Conservation (phyloP, 2,329 filamentous ascomycete genomes). For the Xylaria sp. region DNA sequence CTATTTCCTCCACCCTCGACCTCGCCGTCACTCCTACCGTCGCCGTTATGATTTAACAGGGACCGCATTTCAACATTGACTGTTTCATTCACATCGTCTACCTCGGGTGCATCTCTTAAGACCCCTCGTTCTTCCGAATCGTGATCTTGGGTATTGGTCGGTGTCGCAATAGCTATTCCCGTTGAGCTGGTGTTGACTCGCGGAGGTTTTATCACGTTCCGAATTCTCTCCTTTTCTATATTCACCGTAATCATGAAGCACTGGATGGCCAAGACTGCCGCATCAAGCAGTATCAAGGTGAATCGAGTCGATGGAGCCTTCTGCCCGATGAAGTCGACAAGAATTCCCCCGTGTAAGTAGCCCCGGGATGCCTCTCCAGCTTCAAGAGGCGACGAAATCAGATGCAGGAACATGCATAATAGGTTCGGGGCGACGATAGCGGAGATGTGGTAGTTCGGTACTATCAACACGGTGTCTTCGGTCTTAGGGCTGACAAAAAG, state of each 20-base stretch:
- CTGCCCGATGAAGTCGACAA: conserved; percentile 76
- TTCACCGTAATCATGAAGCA: conserved; percentile 72
- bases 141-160: conserved; percentile 56
- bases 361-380: conserved; percentile 71
- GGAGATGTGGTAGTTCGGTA: conserved; percentile 68
- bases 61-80: conserved; percentile 60
- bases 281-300: conserved; percentile 65
- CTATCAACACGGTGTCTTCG: conserved; percentile 64
- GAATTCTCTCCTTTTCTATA: conserved; percentile 67
- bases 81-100: conserved; percentile 52
- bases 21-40: conserved; percentile 26
- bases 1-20: conserved; percentile 44
- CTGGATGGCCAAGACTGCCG: conserved; percentile 66
- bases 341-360: conserved; percentile 73
- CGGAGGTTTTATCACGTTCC: conserved; percentile 57
- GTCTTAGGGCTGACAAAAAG: conserved; percentile 72
- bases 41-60: conserved; percentile 43
- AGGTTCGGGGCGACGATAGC: conserved; percentile 68
- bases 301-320: conserved; percentile 67
- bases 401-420: conserved; percentile 69
- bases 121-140: conserved; percentile 68
- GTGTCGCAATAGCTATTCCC: conserved; percentile 43
- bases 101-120: conserved; percentile 51
- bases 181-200: conserved; percentile 27
- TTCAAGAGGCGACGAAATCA: conserved; percentile 63